These are phyloP conservation scores for Ustilago hordei DNA, from an alignment of 1,284 basidiomycete genomes.

Conservation along the genomic window DNA sequence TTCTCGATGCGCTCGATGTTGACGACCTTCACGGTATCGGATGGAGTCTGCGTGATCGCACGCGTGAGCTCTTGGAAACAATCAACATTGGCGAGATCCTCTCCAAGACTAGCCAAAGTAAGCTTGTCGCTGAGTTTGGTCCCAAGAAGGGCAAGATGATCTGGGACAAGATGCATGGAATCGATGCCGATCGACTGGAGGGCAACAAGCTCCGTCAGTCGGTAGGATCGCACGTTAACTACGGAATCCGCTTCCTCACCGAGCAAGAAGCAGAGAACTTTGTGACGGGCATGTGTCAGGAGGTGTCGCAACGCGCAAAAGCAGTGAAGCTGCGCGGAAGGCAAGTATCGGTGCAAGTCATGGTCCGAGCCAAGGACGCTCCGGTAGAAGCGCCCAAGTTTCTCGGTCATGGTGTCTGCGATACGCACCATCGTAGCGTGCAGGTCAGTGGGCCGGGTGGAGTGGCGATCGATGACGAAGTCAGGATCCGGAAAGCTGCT, in stretches of 20 bases:
- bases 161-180: conserved; percentile 84
- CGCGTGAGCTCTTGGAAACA: conserved; percentile 79
- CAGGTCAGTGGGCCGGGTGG: conserved; percentile 71
- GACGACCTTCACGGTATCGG: conserved; percentile 90
- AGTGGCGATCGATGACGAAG: conserved; percentile 78
- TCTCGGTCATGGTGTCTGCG: conserved; percentile 89
- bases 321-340: conserved; percentile 82
- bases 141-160: conserved; percentile 84
- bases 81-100: conserved; percentile 77
- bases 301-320: conserved; percentile 55
- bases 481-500: conserved; percentile 80
- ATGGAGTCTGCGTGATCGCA: conserved; percentile 68
- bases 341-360: conserved; percentile 79
- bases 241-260: conserved; percentile 91
- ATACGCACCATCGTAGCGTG: conserved; percentile 81
- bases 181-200: conserved; percentile 83
- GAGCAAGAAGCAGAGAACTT: conserved; percentile 79
- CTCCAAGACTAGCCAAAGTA: conserved; percentile 25
- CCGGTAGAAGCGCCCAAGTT: conserved; percentile 97
- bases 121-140: conserved; percentile 77
- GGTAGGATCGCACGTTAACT: conserved; percentile 70
- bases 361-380: conserved; percentile 86
- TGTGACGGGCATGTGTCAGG: conserved; percentile 57
- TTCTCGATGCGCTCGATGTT: conserved; percentile 83
- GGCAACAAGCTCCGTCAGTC: conserved; percentile 68